Conservation (phyloP, 495 filamentous ascomycete species). For the Penicillium verhagenii region DNA sequence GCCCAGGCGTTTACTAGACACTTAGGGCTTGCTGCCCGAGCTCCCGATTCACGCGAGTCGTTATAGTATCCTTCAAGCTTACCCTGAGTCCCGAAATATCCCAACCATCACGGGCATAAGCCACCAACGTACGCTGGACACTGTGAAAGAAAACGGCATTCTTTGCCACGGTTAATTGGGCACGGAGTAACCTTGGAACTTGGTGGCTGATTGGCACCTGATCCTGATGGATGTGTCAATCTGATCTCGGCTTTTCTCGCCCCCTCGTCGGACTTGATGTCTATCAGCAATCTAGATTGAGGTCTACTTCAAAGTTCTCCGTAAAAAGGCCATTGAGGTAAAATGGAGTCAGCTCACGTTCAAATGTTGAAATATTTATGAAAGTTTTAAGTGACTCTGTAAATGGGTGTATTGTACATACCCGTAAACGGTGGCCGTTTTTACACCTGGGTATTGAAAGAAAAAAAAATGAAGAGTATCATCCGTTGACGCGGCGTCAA, state of each 20-base stretch:
- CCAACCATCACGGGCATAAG: neutral
- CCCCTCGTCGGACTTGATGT: neutral
- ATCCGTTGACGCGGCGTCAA: neutral
- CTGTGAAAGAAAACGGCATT: neutral
- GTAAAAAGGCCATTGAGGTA: too few relatives aligned
- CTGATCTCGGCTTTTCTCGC: slow-evolving; percentile 7
- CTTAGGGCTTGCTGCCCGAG: slow-evolving; percentile 12
- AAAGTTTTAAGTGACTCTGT: too few relatives aligned
- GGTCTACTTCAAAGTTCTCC: too few relatives aligned
- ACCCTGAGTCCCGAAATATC: neutral
- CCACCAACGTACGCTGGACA: neutral
- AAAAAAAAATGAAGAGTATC: too few relatives aligned
- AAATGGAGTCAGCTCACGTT: neutral
- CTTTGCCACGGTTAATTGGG: neutral
- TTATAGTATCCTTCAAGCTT: too few relatives aligned
- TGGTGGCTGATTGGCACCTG: slow-evolving; percentile 5
- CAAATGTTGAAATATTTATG: too few relatives aligned
- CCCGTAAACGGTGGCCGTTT: neutral
- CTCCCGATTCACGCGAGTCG: slow-evolving; percentile 6
- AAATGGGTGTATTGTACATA: neutral
- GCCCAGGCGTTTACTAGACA: too few relatives aligned
- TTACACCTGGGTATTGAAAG: too few relatives aligned
- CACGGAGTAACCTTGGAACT: neutral
- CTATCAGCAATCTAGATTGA: neutral
- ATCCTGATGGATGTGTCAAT: slow-evolving; percentile 16